Conservation (phyloP, 768 basidiomycete genomes). For the Guyanaporus albipodus region DNA sequence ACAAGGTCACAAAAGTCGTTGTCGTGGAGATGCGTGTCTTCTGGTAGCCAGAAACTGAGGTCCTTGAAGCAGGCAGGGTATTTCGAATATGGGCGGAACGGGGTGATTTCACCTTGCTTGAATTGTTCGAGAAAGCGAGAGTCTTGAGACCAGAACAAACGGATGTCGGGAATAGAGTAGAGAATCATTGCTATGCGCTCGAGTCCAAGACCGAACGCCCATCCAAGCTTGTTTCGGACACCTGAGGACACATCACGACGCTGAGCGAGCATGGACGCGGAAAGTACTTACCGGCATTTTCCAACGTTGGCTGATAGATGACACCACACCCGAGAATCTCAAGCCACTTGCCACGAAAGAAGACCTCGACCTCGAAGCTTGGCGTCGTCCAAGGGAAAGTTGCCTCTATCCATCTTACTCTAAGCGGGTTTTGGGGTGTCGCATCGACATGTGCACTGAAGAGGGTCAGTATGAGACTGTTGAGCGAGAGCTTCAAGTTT, state of each 20-base stretch:
- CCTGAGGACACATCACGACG: slow-evolving; percentile 39
- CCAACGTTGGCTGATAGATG: slow-evolving; percentile 81
- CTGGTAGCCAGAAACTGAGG: slow-evolving; percentile 87
- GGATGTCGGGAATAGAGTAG: slow-evolving; percentile 95
- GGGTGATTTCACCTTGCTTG: slow-evolving; percentile 63
- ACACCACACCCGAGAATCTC: slow-evolving; percentile 96
- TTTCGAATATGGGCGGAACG: slow-evolving; percentile 89
- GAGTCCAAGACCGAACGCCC: slow-evolving; percentile 97
- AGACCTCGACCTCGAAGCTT: slow-evolving; percentile 97
- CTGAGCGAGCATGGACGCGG: neutral
- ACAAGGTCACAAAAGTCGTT: slow-evolving; percentile 98
- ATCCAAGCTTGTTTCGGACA: slow-evolving; percentile 81
- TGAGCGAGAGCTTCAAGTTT: slow-evolving; percentile 88
- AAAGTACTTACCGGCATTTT: slow-evolving; percentile 69
- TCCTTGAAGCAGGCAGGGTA: slow-evolving; percentile 94
- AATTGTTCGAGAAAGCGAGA: slow-evolving; percentile 87
- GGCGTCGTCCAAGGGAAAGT: slow-evolving; percentile 98
- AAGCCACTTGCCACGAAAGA: slow-evolving; percentile 94
- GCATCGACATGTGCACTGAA: slow-evolving; percentile 62
- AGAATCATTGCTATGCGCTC: slow-evolving; percentile 98
- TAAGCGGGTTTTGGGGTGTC: slow-evolving; percentile 63
- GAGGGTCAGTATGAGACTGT: slow-evolving; percentile 75
- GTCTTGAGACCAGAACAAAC: slow-evolving; percentile 95
- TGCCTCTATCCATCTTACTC: slow-evolving; percentile 95
- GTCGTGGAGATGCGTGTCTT: slow-evolving; percentile 64